Percentiles rank a stretch among this genome's conserved stretches.
phyloP scores from a whole-genome alignment of 805 yeast species.

The Teunomyces lycoperdinae region DNA sequence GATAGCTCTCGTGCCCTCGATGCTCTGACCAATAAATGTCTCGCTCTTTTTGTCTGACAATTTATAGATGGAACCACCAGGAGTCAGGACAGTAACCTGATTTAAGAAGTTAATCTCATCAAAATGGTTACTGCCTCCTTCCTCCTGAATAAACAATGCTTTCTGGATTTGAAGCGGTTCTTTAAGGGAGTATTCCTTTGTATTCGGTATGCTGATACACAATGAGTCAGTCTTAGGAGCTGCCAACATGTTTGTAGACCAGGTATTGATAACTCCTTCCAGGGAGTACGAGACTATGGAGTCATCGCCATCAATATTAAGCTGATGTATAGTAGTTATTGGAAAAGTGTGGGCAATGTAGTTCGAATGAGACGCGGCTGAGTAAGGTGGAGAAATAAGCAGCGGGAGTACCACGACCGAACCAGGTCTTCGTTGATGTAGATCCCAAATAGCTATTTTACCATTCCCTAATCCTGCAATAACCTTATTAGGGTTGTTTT shows the following conservation, averaged over 20 bases:
- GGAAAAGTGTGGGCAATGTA: conserved; percentile 17
- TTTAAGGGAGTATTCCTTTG: conserved; percentile 7
- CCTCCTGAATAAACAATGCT: conserved; percentile 4
- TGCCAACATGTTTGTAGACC: conserved; percentile 34
- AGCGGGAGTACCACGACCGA: conserved; percentile 19
- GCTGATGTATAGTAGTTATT: conserved; percentile 22
- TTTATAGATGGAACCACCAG: conserved; percentile 16
- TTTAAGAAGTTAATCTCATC: conserved; percentile 15
- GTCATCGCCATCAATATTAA: conserved; percentile 18
- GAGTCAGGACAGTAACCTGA: conserved; percentile 17
- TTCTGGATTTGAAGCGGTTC: conserved; percentile 8
- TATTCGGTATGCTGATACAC: conserved; percentile 7
- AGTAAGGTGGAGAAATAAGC: conserved; percentile 20
- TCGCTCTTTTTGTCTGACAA: conserved; percentile 15
- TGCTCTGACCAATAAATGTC: conserved; percentile 9
- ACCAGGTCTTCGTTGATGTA: conserved; percentile 11
- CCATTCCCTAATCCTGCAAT: conserved; percentile 53
- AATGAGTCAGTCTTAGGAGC: conserved; percentile 22
- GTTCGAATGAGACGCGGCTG: conserved; percentile 7
- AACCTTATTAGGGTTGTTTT: conserved; percentile 34
- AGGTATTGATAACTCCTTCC: conserved; percentile 28
- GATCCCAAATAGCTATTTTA: conserved; percentile 50
- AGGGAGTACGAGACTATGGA: conserved; percentile 18
- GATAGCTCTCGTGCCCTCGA: neutral
- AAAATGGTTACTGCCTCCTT: neutral